These are phyloP conservation scores for Gamsiella multidivaricata DNA, from an alignment of 192 early-diverging fungal species.

Conservation along the genomic window DNA sequence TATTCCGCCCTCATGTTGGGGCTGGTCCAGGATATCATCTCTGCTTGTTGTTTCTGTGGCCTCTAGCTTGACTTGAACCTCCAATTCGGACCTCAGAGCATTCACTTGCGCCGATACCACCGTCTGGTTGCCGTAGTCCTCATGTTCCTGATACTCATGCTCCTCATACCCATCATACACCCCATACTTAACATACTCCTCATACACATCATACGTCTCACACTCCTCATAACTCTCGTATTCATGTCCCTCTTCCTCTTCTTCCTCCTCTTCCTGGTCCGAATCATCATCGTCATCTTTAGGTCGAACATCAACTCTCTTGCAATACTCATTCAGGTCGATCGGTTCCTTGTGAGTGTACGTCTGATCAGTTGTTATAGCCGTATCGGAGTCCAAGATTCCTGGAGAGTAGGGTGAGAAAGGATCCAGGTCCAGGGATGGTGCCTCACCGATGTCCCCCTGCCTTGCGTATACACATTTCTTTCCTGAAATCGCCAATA, in stretches of 20 bases:
- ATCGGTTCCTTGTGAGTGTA: not conserved
- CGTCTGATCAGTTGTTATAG: not conserved
- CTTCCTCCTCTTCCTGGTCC: conserved; percentile 3
- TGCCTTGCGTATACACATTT: conserved; percentile 5
- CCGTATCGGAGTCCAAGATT: not conserved
- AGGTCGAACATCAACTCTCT: not conserved
- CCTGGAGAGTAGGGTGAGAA: conserved; percentile 41
- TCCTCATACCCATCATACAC: too few relatives aligned
- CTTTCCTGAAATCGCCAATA: not conserved
- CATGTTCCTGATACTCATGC: too few relatives aligned
- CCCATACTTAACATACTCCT: not conserved
- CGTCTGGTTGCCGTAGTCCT: too few relatives aligned
- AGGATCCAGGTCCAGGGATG: conserved; percentile 13
- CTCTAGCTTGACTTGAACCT: too few relatives aligned
- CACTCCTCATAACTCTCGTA: not conserved
- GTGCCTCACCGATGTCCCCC: not conserved
- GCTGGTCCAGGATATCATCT: too few relatives aligned
- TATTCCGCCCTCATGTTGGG: too few relatives aligned
- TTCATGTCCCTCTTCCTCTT: not conserved
- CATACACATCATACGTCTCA: not conserved
- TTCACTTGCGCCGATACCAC: too few relatives aligned
- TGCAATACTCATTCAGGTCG: conserved; percentile 17
- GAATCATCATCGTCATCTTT: conserved; percentile 12
- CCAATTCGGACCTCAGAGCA: too few relatives aligned
- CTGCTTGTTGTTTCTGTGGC: too few relatives aligned